Evolutionary conservation across 768 basidiomycete genomes (phyloP), one percentile per base, ranked within the genome.

Genomic region (Suillus lakei): DNA sequence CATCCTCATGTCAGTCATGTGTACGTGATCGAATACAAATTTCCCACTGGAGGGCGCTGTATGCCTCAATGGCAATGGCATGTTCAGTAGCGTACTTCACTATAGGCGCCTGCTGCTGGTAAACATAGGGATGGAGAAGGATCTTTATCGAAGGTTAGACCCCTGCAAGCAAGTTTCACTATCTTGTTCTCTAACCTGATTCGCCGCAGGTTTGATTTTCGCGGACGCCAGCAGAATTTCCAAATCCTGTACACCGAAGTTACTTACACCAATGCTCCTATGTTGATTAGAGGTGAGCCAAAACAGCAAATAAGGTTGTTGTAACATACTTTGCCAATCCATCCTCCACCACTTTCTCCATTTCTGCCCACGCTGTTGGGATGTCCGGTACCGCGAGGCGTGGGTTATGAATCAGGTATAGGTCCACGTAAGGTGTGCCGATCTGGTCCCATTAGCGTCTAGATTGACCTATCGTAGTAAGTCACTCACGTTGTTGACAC

Each of bases 231-330:
- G 75, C 26, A 91, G 77, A 23, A 80, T 79, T 53, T 84, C 73
- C 26, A 91, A 82, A 34, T 92, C 82, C 1, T 78, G 63, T 15
- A 86, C 81, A 15, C 79, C 79, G 70, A 90, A 91, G 78, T 92
- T 92, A 77, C 86, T 88, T 46, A 91, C 88, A 26, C 90, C 90
- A 62, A 91, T 90, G 73, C 85, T 89, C 85, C 88, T 89, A 69
- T 30, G 51, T 46, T 23, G 18, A 30, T 48, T 8, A 9, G 62
- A 1, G 34, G 30, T 12, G 43, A 50, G 41, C 60, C 34, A 9
- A 16, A 23, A 36, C 23, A 32, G 10, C 5, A 38, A 51, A 16
- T n/a, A 67, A 78, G 16, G 26, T 28, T 38, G 9, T 16, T 39
- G 23, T 12, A 28, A 54, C 30, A 43, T 60, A 87, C 88, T 85